Base-by-base conservation (phyloP, 2,329 filamentous ascomycete species). In the Colletotrichum sp. region DNA sequence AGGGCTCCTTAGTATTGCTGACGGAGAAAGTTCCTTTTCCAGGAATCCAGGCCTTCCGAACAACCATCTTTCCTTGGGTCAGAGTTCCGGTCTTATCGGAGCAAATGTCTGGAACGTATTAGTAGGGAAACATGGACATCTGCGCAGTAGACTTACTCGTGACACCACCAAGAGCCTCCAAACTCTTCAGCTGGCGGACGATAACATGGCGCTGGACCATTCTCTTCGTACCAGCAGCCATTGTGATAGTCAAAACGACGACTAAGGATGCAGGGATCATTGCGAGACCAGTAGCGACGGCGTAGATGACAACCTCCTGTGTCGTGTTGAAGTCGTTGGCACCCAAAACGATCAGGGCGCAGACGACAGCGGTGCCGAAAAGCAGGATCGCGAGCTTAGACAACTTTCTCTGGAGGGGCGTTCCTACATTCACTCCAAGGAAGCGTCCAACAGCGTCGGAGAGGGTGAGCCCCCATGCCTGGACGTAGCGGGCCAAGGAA, bases 371-470 rank as follows among this genome's bases (percentile, higher is more conserved):
- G 39, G 93, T 89, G 64, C 88, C 90, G 79, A 95, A 94, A 3
- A 95, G 89, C 3, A 93, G 83, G 30, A 94, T 89, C 8, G 93
- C 93, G 72, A 95, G 90, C 83, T 93, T 93, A 80, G 92, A 93
- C 64, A 95, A 85, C 82, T 93, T 94, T 79, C 90, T 90, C 82
- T 94, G 93, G 36, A 95, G 86, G 2, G 93, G 93, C 15, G 93
- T 95, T 52, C 93, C 93, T 36, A 91, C 84, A 52, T 83, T 85
- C 75, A 87, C 81, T 64, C 86, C 89, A 68, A 91, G 89, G 81
- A 90, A 87, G 77, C 87, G 84, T 24, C 86, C 86, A 64, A 84
- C 78, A 22, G 83, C 84, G 69, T 84, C 81, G 9, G 80, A 81
- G 8, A 81, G 78, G 8, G 86, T 87, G 39, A 86, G 77, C 1